Percentiles rank a stretch among this genome's conserved stretches.
Evolutionary conservation across 73 alveolate genomes (phyloP).

Genomic region (Tetrahymena elliotti): DNA sequence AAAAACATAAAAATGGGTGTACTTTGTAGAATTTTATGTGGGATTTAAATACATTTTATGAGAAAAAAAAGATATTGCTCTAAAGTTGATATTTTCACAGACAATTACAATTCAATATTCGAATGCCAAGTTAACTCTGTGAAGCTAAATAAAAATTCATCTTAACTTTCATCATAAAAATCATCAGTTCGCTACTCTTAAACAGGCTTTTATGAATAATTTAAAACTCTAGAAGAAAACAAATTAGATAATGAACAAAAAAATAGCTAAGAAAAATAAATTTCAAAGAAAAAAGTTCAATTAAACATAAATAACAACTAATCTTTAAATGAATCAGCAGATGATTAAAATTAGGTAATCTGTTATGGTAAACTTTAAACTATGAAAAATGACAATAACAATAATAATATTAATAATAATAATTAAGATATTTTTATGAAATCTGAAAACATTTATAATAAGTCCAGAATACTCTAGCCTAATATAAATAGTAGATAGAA

Average conservation of each 20-base stretch:
- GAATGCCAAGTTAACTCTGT: neutral
- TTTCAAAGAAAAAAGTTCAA: neutral
- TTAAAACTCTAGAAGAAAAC: neutral
- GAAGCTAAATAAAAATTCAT: neutral
- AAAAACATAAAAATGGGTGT: neutral
- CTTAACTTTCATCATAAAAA: neutral
- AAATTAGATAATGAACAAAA: neutral
- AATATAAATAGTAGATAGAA: neutral
- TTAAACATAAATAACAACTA: neutral
- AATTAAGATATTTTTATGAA: neutral
- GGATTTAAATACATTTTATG: neutral
- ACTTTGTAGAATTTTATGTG: neutral
- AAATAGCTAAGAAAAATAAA: neutral
- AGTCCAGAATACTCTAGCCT: neutral
- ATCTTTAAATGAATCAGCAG: neutral
- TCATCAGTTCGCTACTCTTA: neutral
- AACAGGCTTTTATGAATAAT: neutral
- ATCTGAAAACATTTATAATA: neutral
- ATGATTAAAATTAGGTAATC: neutral
- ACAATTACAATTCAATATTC: neutral
- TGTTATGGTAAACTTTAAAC: neutral
- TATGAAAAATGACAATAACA: neutral
- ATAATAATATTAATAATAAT: neutral
- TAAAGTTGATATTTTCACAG: neutral
- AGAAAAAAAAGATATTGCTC: neutral